Conservation (phyloP, 306 rosid genomes). For the Prunus dulcis region DNA sequence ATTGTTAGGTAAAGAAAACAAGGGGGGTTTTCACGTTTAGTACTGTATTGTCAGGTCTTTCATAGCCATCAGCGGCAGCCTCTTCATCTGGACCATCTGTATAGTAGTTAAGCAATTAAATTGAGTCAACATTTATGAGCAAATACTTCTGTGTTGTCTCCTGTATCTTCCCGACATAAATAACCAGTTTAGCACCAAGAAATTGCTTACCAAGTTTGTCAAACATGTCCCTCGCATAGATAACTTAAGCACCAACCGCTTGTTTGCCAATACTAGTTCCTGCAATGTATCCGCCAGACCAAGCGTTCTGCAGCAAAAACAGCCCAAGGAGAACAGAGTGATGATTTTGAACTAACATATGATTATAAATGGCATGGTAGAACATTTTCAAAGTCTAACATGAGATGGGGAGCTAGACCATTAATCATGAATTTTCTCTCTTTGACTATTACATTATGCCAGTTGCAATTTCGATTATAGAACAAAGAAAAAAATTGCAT, state of each 20-base stretch:
- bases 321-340: background rate
- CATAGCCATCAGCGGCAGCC: background rate
- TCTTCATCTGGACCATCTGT: constrained; percentile 2
- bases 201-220: background rate
- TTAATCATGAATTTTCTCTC: background rate
- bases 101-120: background rate
- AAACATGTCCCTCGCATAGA: background rate
- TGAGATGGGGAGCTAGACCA: background rate
- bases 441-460: no score
- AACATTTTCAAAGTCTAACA: background rate
- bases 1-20: background rate
- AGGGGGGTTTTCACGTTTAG: background rate
- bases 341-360: background rate
- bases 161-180: background rate
- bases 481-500: no score
- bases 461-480: no score
- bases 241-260: constrained; percentile 22
- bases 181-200: background rate
- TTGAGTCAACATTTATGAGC: background rate
- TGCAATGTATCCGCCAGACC: constrained; percentile 86
- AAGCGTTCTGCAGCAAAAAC: constrained; percentile 62
- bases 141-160: background rate
- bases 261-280: constrained; percentile 72
- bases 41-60: no score
- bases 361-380: background rate